Evolutionary conservation across 768 basidiomycete species (phyloP), one percentile per base, ranked within the genome.

Genomic region (Boletus rubropictus): DNA sequence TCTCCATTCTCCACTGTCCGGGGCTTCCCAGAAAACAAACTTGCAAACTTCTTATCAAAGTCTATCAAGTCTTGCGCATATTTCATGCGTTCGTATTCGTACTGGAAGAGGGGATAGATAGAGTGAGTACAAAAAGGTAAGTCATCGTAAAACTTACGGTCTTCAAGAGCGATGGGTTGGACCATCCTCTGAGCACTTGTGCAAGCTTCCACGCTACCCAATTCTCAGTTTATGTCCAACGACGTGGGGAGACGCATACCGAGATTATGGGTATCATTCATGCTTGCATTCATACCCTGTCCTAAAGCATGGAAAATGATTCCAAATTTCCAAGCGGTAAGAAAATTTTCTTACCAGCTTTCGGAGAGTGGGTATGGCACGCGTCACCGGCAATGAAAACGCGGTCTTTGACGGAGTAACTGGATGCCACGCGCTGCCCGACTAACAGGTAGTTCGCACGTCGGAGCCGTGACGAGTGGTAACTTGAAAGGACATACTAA

Each of bases 311-410:
- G 15, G 33, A 41, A 34, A 18, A 46, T 32, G 17, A 24, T 37
- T 21, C 3, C 14, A 12, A 18, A 32, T 24, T 32, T 25, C 24
- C 15, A 20, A 2, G 15, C 33, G 5, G 15, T 36, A 8, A 14
- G 11, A 5, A 11, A 29, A 42, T 0, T 3, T 7, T 39, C 68
- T 35, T 37, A 79, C 81, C 79, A 50, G 79, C 80, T 67, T 83
- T 84, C 0, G 81, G 80, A 0, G 78, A 82, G 63, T 81, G 81
- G 1, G 80, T 82, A 58, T 82, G 82, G 48, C 82, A 86, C 0
- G 84, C 86, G 60, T 87, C 86, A 0, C 86, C 86, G 1, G 79
- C 81, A 46, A 89, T 86, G 61, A 89, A 88, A 2, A 86, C 74
- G 1, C 86, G 76, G 3, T 84, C 73, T n/a, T 76, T 60, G 3